These are phyloP conservation scores for Vanderwaltozyma tropicalis DNA, from an alignment of 805 yeast species.

Conservation along the genomic window DNA sequence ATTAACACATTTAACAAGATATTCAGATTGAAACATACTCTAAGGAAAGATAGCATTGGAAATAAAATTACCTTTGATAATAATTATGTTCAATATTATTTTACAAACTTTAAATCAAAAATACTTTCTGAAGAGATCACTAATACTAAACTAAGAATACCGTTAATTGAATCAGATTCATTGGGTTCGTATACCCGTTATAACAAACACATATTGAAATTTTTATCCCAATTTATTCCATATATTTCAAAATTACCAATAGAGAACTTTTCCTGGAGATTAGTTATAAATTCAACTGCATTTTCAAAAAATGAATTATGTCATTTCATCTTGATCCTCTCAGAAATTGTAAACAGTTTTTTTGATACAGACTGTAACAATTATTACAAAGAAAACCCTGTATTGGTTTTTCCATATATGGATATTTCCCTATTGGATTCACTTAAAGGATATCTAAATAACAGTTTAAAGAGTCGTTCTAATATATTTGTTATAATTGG, in stretches of 20 bases:
- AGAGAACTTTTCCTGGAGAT: conserved; percentile 30
- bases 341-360: conserved; percentile 25
- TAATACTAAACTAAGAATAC: conserved; percentile 23
- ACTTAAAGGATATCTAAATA: conserved; percentile 28
- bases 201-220: conserved; percentile 17
- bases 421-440: conserved; percentile 50
- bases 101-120: conserved; percentile 27
- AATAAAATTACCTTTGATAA: conserved; percentile 13
- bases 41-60: conserved; percentile 11
- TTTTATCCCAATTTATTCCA: conserved; percentile 26
- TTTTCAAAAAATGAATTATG: conserved; percentile 33
- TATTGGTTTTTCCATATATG: conserved; percentile 44
- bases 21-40: conserved; percentile 6
- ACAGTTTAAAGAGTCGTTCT: conserved; percentile 15
- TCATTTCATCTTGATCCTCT: conserved; percentile 34
- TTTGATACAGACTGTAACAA: conserved; percentile 26
- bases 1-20: conserved; percentile 4
- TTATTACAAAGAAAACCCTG: conserved; percentile 35
- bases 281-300: conserved; percentile 31
- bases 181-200: conserved; percentile 19
- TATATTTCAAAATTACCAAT: conserved; percentile 30
- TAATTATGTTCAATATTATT: conserved; percentile 17
- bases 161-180: conserved; percentile 11
- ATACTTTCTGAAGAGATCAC: conserved; percentile 29
- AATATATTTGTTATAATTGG: conserved; percentile 42